Conservation (phyloP, 2,329 filamentous ascomycete genomes). For the Pseudophaeomoniella oleicola region DNA sequence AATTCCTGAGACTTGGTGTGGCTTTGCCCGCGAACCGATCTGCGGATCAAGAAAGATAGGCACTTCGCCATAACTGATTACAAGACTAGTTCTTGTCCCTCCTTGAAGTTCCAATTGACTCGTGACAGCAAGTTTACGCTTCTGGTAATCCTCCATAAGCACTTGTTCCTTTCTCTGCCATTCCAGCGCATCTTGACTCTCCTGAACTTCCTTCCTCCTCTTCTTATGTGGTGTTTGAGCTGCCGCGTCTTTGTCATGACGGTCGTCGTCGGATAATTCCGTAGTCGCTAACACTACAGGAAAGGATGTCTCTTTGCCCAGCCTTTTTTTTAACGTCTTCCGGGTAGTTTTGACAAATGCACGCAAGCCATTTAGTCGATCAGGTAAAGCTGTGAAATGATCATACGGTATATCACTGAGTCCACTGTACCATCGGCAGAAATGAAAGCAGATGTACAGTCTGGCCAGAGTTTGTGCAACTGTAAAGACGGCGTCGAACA, state of each 20-base stretch:
- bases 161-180: slow-evolving; percentile 41
- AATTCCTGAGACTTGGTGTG: slow-evolving; percentile 68
- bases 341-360: background rate
- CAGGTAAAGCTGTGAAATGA: background rate
- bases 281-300: too few relatives aligned
- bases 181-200: slow-evolving; percentile 34
- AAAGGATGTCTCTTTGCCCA: background rate
- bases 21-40: slow-evolving; percentile 54
- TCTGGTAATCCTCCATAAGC: slow-evolving; percentile 37
- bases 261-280: slow-evolving; percentile 6
- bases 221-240: slow-evolving; percentile 28
- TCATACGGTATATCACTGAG: background rate
- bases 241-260: slow-evolving; percentile 11
- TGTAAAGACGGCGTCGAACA: background rate
- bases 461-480: background rate
- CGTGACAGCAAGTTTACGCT: background rate
- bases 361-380: background rate
- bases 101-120: background rate
- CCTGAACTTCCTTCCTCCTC: slow-evolving; percentile 30
- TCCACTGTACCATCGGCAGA: background rate
- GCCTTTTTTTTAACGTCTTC: background rate
- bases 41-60: slow-evolving; percentile 46
- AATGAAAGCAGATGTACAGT: background rate
- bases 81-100: background rate
- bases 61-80: background rate